Conservation (phyloP, 805 yeast genomes). For the Aciculoconidium aculeatum region DNA sequence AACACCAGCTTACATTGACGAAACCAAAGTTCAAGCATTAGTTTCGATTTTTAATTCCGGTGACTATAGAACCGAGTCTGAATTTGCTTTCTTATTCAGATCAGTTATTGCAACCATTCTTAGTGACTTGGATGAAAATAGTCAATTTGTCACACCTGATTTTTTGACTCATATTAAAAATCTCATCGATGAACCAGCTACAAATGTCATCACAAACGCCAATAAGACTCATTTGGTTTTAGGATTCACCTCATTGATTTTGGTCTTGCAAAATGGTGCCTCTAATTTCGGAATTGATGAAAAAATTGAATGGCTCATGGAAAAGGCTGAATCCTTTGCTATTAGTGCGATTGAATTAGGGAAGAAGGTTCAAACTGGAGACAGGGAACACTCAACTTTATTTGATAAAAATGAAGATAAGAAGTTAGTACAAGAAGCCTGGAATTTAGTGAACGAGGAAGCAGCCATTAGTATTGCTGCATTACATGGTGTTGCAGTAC, state of each 20-base stretch:
- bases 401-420: conserved; percentile 32
- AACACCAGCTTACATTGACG: conserved; percentile 32
- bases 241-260: conserved; percentile 33
- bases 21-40: conserved; percentile 28
- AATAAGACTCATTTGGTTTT: conserved; percentile 33
- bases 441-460: conserved; percentile 25
- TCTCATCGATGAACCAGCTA: conserved; percentile 31
- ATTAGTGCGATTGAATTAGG: conserved; percentile 24
- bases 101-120: conserved; percentile 37
- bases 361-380: conserved; percentile 33
- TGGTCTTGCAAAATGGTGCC: conserved; percentile 43
- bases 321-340: conserved; percentile 36
- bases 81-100: conserved; percentile 36
- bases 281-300: conserved; percentile 48
- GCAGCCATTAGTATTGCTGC: conserved; percentile 36
- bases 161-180: conserved; percentile 20
- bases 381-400: conserved; percentile 37
- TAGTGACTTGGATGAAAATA: conserved; percentile 49
- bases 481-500: conserved; percentile 41
- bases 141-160: conserved; percentile 29
- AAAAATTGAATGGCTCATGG: conserved; percentile 36
- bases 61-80: conserved; percentile 33
- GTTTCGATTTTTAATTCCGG: conserved; percentile 25
- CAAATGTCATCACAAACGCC: conserved; percentile 27
- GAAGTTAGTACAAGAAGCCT: conserved; percentile 28